Evolutionary conservation across 768 basidiomycete genomes (phyloP), one percentile per base, ranked within the genome.

Genomic region (Epithele typhae): DNA sequence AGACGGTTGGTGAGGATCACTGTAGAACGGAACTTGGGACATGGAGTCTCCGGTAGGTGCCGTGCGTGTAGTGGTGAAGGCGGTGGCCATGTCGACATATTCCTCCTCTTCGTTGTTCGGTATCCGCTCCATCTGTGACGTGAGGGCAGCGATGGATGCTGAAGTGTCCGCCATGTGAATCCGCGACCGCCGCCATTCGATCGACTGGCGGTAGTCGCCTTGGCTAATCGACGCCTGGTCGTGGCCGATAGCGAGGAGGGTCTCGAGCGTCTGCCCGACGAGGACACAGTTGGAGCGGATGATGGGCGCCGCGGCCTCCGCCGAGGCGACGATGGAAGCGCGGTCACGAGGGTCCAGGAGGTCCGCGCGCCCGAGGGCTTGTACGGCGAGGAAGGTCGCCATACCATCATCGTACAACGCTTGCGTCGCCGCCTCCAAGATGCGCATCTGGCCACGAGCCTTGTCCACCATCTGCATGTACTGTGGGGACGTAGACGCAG

Each of bases 101-200:
- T 59, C 60, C 18, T 82, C 83, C 48, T 73, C 70, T 64, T 49
- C 67, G 60, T 37, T 75, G 60, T 37, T 75, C 72, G 43, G 74
- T 70, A 27, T 70, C 64, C 40, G 53, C 37, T 11, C 53, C 61
- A 45, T 57, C 41, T 24, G 68, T 53, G 61, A 63, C 37, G 67
- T 24, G 67, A 69, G 43, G 56, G 51, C 41, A 25, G 77, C 68
- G 45, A 72, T 74, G 48, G 51, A 51, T 14, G 27, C 27, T 7
- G 7, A 8, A 5, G 67, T 72, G 54, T 76, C 76, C 55, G 78
- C 76, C 59, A 75, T 69, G 56, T 84, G 85, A 37, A 84, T 63
- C 14, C 84, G 80, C 14, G 85, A 87, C 70, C 79, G 77, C 18
- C 87, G 75, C 82, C 84, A 83, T 46, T 87, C 83, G 45, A 88